These are phyloP conservation scores for Gnaphalium uliginosum DNA, from an alignment of 129 eudicot genomes.

Conservation along the genomic window DNA sequence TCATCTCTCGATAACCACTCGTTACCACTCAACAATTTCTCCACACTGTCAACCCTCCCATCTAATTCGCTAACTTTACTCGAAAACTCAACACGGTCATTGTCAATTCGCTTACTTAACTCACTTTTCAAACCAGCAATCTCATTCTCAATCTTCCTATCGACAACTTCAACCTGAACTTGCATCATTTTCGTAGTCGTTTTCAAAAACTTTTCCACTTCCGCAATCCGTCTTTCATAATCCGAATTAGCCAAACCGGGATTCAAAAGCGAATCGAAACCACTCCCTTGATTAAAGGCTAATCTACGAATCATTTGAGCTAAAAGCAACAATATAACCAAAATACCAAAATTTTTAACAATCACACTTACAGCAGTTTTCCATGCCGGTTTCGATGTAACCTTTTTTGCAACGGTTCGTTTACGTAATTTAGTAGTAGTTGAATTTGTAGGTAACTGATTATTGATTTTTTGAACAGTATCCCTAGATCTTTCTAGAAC, in stretches of 20 bases:
- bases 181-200: slow-evolving; percentile 69
- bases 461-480: slow-evolving; percentile 34
- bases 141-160: slow-evolving; percentile 57
- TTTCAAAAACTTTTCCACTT: slow-evolving; percentile 60
- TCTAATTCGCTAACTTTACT: slow-evolving; percentile 37
- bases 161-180: slow-evolving; percentile 74
- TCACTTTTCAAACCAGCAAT: slow-evolving; percentile 54
- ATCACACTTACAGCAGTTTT: slow-evolving; percentile 64
- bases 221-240: slow-evolving; percentile 68
- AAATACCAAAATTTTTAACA: slow-evolving; percentile 58
- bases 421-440: slow-evolving; percentile 26
- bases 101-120: slow-evolving; percentile 49
- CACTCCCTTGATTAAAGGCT: slow-evolving; percentile 39
- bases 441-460: slow-evolving; percentile 33
- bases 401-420: slow-evolving; percentile 37
- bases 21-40: slow-evolving; percentile 41
- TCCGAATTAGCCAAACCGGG: slow-evolving; percentile 44
- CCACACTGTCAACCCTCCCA: slow-evolving; percentile 41
- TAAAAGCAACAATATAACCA: slow-evolving; percentile 51
- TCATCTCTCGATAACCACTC: slow-evolving; percentile 63
- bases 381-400: slow-evolving; percentile 54
- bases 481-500: slow-evolving; percentile 57
- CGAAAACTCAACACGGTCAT: slow-evolving; percentile 28
- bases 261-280: slow-evolving; percentile 9
- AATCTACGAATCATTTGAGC: slow-evolving; percentile 60